Evolutionary conservation across 164 flowering plant genomes (phyloP), one percentile per base, ranked within the genome.

Genomic region (Aristolochia fimbriata): DNA sequence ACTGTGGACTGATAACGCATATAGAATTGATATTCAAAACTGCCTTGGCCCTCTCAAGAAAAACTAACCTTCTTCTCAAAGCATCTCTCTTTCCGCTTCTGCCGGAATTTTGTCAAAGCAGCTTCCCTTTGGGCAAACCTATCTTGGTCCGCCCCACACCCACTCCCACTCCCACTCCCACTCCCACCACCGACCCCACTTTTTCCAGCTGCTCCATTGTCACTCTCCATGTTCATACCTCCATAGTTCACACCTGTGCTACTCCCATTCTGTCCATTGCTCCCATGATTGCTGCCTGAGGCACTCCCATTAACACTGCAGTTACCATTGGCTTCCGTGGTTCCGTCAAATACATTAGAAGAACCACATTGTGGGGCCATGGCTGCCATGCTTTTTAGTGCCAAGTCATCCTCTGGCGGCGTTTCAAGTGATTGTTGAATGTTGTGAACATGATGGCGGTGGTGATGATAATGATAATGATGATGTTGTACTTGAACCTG

Each of bases 81-180:
- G 74, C 94, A 86, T 71, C 90, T 76, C 49, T 86, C 96, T 65
- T 86, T 88, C 62, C 88, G 73, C 71, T 88, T 86, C 73, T 77
- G 88, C 24, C 91, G 83, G 69, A 85, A 91, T 61, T 88, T 88
- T 70, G 64, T 78, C 76, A 91, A 71, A 47, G 95, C 94, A 51
- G 92, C 95, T 68, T 75, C 88, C 65, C 95, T 79, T 55, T 81
- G 81, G 20, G 91, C 78, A 57, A 68, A 70, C 48, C 83, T 77
- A 37, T 67, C 74, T 62, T 79, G 83, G 58, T 82, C 87, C 24
- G 64, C 66, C 62, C 76, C 81, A 59, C 69, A 59, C 20, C 70
- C 75, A 48, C 71, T 64, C 27, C 68, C 73, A 49, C 61, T 74
- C 4, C 75, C 78, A 47, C 74, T 74, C 41, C 67, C 70, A 62